phyloP scores from a whole-genome alignment of 225 moss, liverwort and hornwort species.

The Thuidium tamariscinum region DNA sequence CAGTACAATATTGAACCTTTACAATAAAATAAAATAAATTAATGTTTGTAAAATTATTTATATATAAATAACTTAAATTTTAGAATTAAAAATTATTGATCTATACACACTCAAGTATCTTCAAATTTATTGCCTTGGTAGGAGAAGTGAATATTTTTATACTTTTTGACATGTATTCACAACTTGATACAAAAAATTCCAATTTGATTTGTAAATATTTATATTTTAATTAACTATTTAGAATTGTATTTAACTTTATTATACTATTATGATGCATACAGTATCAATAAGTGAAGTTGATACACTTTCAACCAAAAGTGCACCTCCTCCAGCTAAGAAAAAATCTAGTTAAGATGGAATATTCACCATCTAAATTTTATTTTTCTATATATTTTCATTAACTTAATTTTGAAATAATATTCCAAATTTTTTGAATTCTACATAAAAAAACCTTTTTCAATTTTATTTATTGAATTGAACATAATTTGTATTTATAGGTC shows the following conservation, averaged over 20 bases:
- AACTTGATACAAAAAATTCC: too few species aligned
- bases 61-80: background rate
- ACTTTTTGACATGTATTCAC: background rate
- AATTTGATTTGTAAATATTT: background rate
- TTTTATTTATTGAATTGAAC: background rate
- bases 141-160: background rate
- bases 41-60: background rate
- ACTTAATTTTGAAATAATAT: background rate
- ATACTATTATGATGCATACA: background rate
- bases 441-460: background rate
- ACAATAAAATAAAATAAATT: background rate
- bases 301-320: background rate
- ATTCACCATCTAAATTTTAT: background rate
- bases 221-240: too few species aligned
- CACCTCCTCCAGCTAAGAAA: background rate
- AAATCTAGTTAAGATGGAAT: constrained; percentile 8
- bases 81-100: background rate
- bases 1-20: background rate
- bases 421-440: background rate
- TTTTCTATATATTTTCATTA: background rate
- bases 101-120: background rate
- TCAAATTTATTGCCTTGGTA: background rate
- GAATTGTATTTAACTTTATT: too few species aligned
- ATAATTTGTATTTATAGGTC: too few species aligned
- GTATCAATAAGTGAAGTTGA: background rate